Base-by-base conservation (phyloP, 2,329 filamentous ascomycete genomes). In the Endoconidiophora laricicola region DNA sequence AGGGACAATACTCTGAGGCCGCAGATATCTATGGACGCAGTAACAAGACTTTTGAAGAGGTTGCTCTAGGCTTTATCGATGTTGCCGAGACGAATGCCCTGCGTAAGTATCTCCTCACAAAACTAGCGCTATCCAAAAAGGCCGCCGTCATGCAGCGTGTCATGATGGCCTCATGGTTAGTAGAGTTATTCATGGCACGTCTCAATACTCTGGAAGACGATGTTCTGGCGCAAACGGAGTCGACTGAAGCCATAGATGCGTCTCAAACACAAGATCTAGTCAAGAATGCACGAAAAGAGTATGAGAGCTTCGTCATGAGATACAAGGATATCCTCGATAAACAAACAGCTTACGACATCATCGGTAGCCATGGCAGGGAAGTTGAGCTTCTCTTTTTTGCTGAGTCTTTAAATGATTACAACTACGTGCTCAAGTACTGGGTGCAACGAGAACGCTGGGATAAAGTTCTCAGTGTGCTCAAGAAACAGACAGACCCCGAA, bases 131-230 rank as follows among this genome's bases (percentile, higher is more conserved):
- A 0, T 80, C 87, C 60, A 94, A 87, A 63, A 94, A 88, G 63
- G 76, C 81, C 1, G 79, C 81, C 1, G 70, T 81, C 26, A 98
- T 98, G 88, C 91, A 98, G 65, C 74, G 90, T 52, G 83, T 85
- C 56, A 94, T 98, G 86, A 80, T 96, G 56, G 85, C 90, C 2
- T 88, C 83, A 56, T 98, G 91, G 91, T 74, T 98, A 41, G 73
- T 95, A 7, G 91, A 98, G 63, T 74, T 96, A 2, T 98, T 90
- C 64, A 98, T 98, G 87, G 85, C 87, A 4, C 95, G 94, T 65
- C 73, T 98, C 40, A 95, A 98, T 61, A 82, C 84, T 2, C 72
- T 98, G 3, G 91, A 98, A 60, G 91, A 98, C 63, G 88, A 84
- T 2, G 90, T 96, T 55, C 83, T 88, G 38, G 93, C 88, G 0